Evolutionary conservation across 805 yeast genomes (phyloP).

Genomic region (Saccharomycopsis sp.): DNA sequence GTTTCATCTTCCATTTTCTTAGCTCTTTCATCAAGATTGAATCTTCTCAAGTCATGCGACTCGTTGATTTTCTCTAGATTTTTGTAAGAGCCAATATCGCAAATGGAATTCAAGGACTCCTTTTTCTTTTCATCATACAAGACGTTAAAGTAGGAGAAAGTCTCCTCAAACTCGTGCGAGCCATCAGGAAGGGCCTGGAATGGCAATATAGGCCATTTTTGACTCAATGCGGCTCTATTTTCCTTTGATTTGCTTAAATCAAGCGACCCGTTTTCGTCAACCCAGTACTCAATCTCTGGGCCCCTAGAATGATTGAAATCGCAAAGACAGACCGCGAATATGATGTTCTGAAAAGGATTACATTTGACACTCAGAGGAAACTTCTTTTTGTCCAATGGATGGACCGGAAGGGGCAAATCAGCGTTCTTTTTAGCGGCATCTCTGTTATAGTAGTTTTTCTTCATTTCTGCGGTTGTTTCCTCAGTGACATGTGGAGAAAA

Average conservation of each 20-base stretch:
- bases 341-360: conserved; percentile 28
- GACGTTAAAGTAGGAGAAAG: conserved; percentile 83
- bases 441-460: conserved; percentile 8
- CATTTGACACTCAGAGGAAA: conserved; percentile 16
- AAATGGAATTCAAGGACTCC: conserved; percentile 37
- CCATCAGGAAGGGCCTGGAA: conserved; percentile 97
- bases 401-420: conserved; percentile 16
- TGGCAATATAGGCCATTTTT: conserved; percentile 79
- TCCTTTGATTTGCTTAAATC: conserved; percentile 31
- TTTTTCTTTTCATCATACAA: conserved; percentile 53
- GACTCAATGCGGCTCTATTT: conserved; percentile 25
- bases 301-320: conserved; percentile 92
- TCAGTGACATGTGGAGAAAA: conserved; percentile 5
- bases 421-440: conserved; percentile 3
- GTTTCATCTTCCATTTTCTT: conserved; percentile 2
- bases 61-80: conserved; percentile 29
- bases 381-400: conserved; percentile 10
- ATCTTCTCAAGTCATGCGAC: conserved; percentile 21
- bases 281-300: conserved; percentile 93
- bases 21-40: conserved; percentile 29
- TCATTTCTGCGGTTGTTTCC: conserved; percentile 10
- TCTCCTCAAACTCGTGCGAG: conserved; percentile 87
- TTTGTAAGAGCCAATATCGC: conserved; percentile 19
- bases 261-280: conserved; percentile 40
- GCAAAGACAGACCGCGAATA: conserved; percentile 82